Conservation (phyloP, 176 grass and related monocot genomes). For the Urochloa ruziziensis region DNA sequence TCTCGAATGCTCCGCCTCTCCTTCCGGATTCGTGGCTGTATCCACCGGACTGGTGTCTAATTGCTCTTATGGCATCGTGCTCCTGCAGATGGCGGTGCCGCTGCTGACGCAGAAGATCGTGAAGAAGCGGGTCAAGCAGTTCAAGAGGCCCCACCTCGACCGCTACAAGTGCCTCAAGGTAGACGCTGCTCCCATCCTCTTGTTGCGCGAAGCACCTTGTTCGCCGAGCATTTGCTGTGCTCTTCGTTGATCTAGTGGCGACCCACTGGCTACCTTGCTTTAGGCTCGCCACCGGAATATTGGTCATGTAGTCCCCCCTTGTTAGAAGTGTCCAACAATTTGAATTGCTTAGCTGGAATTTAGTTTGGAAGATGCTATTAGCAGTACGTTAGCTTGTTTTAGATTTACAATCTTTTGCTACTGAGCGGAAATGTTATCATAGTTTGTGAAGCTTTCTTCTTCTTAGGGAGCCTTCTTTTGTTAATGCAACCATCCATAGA, state of each 20-base stretch:
- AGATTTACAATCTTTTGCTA: too few species aligned
- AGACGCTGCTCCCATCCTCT: background rate
- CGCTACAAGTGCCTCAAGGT: conserved; percentile 87
- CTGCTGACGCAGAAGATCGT: conserved; percentile 70
- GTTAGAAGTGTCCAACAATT: too few species aligned
- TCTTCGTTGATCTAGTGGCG: background rate
- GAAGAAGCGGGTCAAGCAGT: conserved; percentile 82
- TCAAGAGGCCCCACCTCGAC: conserved; percentile 76
- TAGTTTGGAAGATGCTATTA: too few species aligned
- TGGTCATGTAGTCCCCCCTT: too few species aligned
- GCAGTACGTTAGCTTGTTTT: too few species aligned
- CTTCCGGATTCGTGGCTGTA: background rate
- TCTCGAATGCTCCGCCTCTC: background rate
- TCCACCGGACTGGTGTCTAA: background rate
- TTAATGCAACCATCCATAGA: background rate
- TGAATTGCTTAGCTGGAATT: too few species aligned
- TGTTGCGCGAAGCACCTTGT: background rate
- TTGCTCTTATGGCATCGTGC: background rate
- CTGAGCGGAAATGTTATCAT: too few species aligned
- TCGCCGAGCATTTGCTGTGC: background rate
- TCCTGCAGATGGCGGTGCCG: conserved; percentile 60
- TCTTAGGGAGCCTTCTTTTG: background rate
- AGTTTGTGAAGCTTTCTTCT: background rate
- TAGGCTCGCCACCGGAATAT: too few species aligned
- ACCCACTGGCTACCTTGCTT: background rate